These are phyloP conservation scores for Talaromyces pinophilus DNA, from an alignment of 2,329 filamentous ascomycete genomes.

Conservation along the genomic window DNA sequence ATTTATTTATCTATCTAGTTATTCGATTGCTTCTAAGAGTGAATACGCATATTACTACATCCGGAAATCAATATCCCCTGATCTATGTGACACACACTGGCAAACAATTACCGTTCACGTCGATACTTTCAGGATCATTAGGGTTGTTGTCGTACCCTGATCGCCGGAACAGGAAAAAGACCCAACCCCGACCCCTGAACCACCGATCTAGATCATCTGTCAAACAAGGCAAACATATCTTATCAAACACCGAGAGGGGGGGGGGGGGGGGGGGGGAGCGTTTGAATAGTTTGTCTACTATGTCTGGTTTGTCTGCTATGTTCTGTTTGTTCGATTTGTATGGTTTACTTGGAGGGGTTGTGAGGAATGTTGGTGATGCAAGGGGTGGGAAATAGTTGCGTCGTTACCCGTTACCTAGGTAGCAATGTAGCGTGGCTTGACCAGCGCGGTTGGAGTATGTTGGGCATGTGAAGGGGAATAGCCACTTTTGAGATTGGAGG, in stretches of 20 bases:
- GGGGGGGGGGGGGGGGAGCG: not conserved
- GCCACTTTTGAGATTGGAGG: not conserved
- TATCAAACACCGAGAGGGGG: not conserved
- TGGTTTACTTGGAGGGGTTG: not conserved
- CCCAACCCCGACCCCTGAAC: not conserved
- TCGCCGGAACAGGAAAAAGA: slow-evolving; percentile 17
- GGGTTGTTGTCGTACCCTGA: not conserved
- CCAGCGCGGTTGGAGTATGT: not conserved
- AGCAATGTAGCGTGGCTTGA: not conserved
- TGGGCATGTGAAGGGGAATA: not conserved
- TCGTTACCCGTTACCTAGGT: not conserved
- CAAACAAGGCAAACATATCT: slow-evolving; percentile 18
- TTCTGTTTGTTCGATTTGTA: slow-evolving; percentile 4
- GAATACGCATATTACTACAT: slow-evolving; percentile 10
- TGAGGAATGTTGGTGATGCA: slow-evolving; percentile 14
- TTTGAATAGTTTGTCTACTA: slow-evolving; percentile 13
- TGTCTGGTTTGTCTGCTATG: slow-evolving; percentile 17
- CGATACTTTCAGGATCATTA: not conserved
- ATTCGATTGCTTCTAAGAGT: not conserved
- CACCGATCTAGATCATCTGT: slow-evolving; percentile 3
- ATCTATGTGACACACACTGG: not conserved
- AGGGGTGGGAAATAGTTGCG: not conserved
- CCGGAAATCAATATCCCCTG: slow-evolving; percentile 8
- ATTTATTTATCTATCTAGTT: slow-evolving; percentile 18
- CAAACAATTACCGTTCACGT: slow-evolving; percentile 17